Conservation (phyloP, 495 filamentous ascomycete genomes). For the Mycothermus thermophilus region DNA sequence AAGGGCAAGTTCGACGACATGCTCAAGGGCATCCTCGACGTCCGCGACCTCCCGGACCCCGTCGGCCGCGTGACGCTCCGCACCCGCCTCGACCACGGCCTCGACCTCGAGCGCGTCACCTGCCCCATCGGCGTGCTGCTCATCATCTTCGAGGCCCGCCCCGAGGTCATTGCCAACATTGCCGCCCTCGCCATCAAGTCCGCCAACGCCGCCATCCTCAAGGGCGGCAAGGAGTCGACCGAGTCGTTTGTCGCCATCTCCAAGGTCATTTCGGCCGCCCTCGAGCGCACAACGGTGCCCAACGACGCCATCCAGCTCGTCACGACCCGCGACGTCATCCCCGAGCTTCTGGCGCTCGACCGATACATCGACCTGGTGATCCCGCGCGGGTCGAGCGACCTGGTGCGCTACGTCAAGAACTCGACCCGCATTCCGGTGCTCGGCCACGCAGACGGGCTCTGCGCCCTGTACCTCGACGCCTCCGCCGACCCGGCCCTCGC, state of each 20-base stretch:
- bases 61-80: constrained; percentile 75
- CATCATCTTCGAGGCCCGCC: constrained; percentile 95
- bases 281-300: constrained; percentile 65
- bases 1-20: constrained; percentile 94
- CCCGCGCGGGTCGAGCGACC: constrained; percentile 81
- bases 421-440: constrained; percentile 91
- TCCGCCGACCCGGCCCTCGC: constrained; percentile 63
- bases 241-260: constrained; percentile 87
- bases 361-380: constrained; percentile 88
- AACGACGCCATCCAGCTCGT: constrained; percentile 83
- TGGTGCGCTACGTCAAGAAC: constrained; percentile 80
- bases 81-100: constrained; percentile 77
- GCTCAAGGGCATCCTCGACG: constrained; percentile 88
- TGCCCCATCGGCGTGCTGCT: constrained; percentile 93
- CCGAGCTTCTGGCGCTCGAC: constrained; percentile 69
- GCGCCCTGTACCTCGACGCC: constrained; percentile 72
- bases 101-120: constrained; percentile 71
- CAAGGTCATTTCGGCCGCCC: constrained; percentile 63
- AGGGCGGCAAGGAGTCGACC: constrained; percentile 92
- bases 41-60: constrained; percentile 75
- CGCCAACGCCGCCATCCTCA: constrained; percentile 91
- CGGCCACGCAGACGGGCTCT: constrained; percentile 91
- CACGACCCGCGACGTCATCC: constrained; percentile 76
- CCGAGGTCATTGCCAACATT: constrained; percentile 98
- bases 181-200: constrained; percentile 95